A percentile compares a stretch with the other conserved stretches of the same genome.
These are phyloP conservation scores for Starmerella floris DNA, from an alignment of 805 yeast genomes.

Conservation along the genomic window DNA sequence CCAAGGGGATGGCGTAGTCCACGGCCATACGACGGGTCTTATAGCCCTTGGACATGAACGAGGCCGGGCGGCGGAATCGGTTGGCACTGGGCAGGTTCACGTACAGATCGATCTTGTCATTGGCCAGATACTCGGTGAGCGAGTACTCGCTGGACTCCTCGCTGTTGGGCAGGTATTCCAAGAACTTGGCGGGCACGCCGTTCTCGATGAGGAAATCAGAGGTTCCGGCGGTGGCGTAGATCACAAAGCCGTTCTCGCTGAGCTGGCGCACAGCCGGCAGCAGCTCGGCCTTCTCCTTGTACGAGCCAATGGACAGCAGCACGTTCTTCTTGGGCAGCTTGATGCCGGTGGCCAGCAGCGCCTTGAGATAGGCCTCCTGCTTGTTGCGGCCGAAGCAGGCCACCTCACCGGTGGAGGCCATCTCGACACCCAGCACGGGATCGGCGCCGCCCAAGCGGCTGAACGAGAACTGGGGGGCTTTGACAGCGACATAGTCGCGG, in stretches of 20 bases:
- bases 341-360: conserved; percentile 90
- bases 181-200: conserved; percentile 82
- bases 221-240: conserved; percentile 98
- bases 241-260: conserved; percentile 69
- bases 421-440: conserved; percentile 94
- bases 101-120: conserved; percentile 89
- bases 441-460: conserved; percentile 95
- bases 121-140: conserved; percentile 88
- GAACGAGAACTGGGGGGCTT: conserved; percentile 96
- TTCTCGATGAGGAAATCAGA: conserved; percentile 96
- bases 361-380: conserved; percentile 93
- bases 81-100: conserved; percentile 93
- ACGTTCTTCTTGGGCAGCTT: conserved; percentile 89
- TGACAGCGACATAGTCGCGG: conserved; percentile 85
- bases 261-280: conserved; percentile 75
- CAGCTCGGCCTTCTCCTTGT: conserved; percentile 86
- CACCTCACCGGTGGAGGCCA: conserved; percentile 99
- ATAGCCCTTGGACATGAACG: conserved; percentile 94
- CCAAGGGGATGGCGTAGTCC: conserved; percentile 93
- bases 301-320: conserved; percentile 87
- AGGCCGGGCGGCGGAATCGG: conserved; percentile 97
- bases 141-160: conserved; percentile 86
- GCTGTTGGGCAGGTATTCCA: conserved; percentile 69
- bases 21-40: conserved; percentile 99
- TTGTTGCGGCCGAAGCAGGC: conserved; percentile 94